Evolutionary conservation across 73 alveolate species (phyloP), one percentile per base, ranked within the genome.

Genomic region (Symbiodinium pilosum): DNA sequence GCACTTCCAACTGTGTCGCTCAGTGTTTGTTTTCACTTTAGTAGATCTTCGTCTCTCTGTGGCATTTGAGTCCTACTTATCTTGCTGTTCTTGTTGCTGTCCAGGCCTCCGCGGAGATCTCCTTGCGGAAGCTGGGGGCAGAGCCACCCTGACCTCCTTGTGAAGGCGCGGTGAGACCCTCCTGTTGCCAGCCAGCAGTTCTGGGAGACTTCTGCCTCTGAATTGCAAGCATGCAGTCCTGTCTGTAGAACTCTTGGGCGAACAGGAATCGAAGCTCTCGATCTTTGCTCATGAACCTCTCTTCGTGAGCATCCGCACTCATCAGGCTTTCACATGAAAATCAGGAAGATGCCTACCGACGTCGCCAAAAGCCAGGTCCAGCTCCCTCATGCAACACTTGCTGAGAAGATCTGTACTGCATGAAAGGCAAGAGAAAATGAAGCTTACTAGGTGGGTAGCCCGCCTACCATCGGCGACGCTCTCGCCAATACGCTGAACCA

Each of bases 401-500:
- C 59, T 47, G 59, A 47, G 59, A 47, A 9, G 59, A 6, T 54
- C 26, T n/a, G 73, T 26, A 54, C 73, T 54, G 20, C 73, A 54
- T 54, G 32, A 30, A 30, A 30, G 34, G 34, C 26, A 26, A 24
- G 73, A 54, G n/a, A n/a, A 26, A 14, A 26, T 18, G 73, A 30
- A 54, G 73, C 73, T 3, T 26, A n/a, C n/a, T 2, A 54, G 73
- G 32, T n/a, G n/a, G n/a, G n/a, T n/a, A n/a, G n/a, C 85, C 32
- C 51, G 87, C 95, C 95, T 89, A 32, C 95, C 95, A 26, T 89
- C 95, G 34, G 95, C 42, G 44, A 43, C 43, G 77, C 73, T 89
- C 69, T 89, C 95, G 34, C 95, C 95, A 20, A 89, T 59, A 39
- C 95, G 87, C 87, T 89, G 95, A 18, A 89, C 87, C 95, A 89